Conservation (phyloP, 805 yeast genomes). For the Debaryomyces hansenii region DNA sequence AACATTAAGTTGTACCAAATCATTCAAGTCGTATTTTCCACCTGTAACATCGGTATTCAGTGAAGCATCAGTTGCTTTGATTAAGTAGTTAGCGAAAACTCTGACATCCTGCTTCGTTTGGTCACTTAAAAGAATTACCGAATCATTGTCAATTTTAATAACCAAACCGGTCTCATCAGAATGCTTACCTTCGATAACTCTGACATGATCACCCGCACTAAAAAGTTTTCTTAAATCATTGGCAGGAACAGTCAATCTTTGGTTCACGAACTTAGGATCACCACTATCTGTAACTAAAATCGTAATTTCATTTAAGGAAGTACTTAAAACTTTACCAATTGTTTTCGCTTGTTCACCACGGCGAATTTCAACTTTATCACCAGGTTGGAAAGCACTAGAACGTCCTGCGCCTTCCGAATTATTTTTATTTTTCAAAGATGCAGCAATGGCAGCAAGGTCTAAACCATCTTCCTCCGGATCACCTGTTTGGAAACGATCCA, state of each 20-base stretch:
- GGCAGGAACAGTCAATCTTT: constrained; percentile 77
- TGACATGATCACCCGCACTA: constrained; percentile 90
- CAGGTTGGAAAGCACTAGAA: constrained; percentile 70
- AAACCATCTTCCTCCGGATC: constrained; percentile 78
- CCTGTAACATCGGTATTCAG: constrained; percentile 54
- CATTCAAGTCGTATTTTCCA: constrained; percentile 83
- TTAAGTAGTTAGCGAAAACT: constrained; percentile 87
- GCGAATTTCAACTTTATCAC: constrained; percentile 88
- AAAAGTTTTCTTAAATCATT: constrained; percentile 82
- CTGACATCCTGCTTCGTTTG: constrained; percentile 86
- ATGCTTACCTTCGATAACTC: constrained; percentile 88
- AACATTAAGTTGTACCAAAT: constrained; percentile 83
- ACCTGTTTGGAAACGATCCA: constrained; percentile 75
- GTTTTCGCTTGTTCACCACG: constrained; percentile 94
- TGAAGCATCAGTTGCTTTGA: constrained; percentile 88
- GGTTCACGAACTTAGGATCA: constrained; percentile 55
- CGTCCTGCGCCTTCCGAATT: constrained; percentile 22
- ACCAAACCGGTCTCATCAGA: constrained; percentile 94
- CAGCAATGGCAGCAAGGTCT: constrained; percentile 83
- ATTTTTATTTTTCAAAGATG: constrained; percentile 64
- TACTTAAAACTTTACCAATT: constrained; percentile 72
- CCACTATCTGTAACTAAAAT: constrained; percentile 52
- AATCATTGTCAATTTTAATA: constrained; percentile 75
- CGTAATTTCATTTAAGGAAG: constrained; percentile 56
- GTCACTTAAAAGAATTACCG: constrained; percentile 87